These are phyloP conservation scores for Edaphochlamys debaryana DNA, from an alignment of 139 green algal species.

Conservation along the genomic window DNA sequence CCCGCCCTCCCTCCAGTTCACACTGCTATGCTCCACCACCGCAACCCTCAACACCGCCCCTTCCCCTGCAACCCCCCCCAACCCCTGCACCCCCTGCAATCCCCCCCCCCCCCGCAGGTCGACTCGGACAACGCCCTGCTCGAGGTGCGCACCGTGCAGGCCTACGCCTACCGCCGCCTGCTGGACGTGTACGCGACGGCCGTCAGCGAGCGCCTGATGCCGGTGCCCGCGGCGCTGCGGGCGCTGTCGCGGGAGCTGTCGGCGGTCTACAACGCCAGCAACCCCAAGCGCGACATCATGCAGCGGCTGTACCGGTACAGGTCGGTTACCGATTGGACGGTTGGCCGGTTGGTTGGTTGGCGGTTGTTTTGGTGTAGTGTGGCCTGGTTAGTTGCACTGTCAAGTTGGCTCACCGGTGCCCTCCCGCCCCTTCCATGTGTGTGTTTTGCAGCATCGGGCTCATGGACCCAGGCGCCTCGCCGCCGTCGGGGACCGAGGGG, in stretches of 20 bases:
- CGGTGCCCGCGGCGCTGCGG: neutral
- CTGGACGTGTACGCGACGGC: constrained; percentile 15
- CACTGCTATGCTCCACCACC: too few relatives aligned
- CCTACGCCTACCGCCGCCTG: constrained; percentile 30
- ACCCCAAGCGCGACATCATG: neutral
- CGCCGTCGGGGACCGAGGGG: too few relatives aligned
- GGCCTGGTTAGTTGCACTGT: too few relatives aligned
- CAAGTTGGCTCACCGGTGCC: too few relatives aligned
- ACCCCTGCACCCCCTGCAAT: too few relatives aligned
- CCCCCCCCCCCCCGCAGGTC: neutral
- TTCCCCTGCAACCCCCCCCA: too few relatives aligned
- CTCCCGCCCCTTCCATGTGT: too few relatives aligned
- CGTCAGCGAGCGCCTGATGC: neutral
- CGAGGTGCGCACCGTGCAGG: constrained; percentile 21
- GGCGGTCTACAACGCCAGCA: neutral
- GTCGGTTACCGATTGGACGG: neutral
- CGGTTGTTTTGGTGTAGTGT: too few relatives aligned
- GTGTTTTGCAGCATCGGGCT: neutral
- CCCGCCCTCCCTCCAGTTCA: too few relatives aligned
- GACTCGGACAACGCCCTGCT: constrained; percentile 27
- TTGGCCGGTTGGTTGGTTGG: too few relatives aligned
- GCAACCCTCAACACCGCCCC: too few relatives aligned
- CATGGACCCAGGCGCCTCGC: neutral
- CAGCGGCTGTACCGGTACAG: constrained; percentile 12
- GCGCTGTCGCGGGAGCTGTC: neutral